Percentiles rank a stretch among this genome's conserved stretches.
Conservation (phyloP, 805 yeast genomes). For the Kuraishia capsulata region DNA sequence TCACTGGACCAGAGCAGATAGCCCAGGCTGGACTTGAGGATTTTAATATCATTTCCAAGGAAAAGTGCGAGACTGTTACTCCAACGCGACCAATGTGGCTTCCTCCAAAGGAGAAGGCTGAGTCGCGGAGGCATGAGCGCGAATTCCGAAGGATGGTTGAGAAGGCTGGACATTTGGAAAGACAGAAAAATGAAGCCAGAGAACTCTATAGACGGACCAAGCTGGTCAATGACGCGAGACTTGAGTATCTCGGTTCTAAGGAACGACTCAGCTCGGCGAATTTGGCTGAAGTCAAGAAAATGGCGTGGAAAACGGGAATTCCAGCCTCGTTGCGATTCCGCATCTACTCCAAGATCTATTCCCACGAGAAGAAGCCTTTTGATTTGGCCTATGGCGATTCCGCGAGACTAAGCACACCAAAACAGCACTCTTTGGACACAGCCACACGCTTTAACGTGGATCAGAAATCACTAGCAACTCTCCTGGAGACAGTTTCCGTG, state of each 20-base stretch:
- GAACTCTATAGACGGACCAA: conserved; percentile 12
- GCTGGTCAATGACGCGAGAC: conserved; percentile 23
- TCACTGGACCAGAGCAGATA: conserved; percentile 22
- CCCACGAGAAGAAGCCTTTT: background rate
- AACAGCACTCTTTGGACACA: background rate
- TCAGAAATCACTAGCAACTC: background rate
- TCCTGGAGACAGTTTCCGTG: background rate
- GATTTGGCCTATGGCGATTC: background rate
- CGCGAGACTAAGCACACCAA: background rate
- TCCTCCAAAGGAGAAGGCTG: conserved; percentile 54
- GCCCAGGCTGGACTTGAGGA: conserved; percentile 44
- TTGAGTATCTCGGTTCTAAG: conserved; percentile 18
- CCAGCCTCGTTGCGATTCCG: conserved; percentile 11
- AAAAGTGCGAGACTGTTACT: conserved; percentile 44
- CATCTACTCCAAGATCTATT: conserved; percentile 4
- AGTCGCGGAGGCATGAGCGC: conserved; percentile 44
- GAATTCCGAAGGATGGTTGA: conserved; percentile 35
- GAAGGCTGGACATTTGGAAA: conserved; percentile 19
- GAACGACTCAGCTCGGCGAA: conserved; percentile 12
- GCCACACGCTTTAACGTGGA: background rate
- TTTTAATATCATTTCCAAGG: conserved; percentile 47
- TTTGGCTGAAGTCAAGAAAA: conserved; percentile 22
- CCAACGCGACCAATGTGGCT: conserved; percentile 64
- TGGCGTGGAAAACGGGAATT: conserved; percentile 20
- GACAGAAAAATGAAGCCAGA: conserved; percentile 22